Evolutionary conservation across 2,329 filamentous ascomycete species (phyloP), one percentile per base, ranked within the genome.

Genomic region (Calycina marina): DNA sequence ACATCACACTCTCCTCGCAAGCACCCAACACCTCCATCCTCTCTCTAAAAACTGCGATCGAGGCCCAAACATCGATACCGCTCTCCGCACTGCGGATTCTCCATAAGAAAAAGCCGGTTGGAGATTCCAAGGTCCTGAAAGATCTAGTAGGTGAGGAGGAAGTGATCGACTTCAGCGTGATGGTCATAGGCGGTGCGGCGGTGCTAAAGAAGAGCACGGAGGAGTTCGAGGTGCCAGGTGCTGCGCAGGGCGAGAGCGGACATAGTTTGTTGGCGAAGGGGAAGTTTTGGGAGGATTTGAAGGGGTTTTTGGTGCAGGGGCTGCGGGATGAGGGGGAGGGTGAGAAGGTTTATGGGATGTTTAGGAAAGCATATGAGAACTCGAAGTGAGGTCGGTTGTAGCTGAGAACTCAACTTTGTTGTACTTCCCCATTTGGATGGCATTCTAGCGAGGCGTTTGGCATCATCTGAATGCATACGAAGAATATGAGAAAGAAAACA

Each of bases 221-320:
- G 28, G 37, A 41, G 3, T 44, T 48, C 25, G 57, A 56, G 28
- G 61, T 59, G 25, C 8, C 8, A 8, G 8, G 8, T 22, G 20
- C n/a, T n/a, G 66, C 66, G 32, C 63, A 67, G 41, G 63, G 60
- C 3, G 55, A 62, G n/a, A 72, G 67, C 43, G 69, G 68, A 3
- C 58, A 57, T 33, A 68, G 69, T 16, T 66, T 78, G 13, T 51
- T 93, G 41, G 60, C 70, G 49, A 77, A 72, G 9, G 70, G 77
- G 5, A 74, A 68, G 34, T 98, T 98, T 52, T 98, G 90, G 90
- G 59, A 58, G 6, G 90, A 96, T 59, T 56, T 98, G 41, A 73
- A 74, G 50, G 79, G 70, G 0, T 96, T 88, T 56, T 53, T 98
- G 53, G 59, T 73, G 49, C 80, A 86, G 60, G 70, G 83, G 52